Evolutionary conservation across 371 early-diverging fungal species (phyloP), one percentile per base, ranked within the genome.

Genomic region (Rhizopus microsporus): DNA sequence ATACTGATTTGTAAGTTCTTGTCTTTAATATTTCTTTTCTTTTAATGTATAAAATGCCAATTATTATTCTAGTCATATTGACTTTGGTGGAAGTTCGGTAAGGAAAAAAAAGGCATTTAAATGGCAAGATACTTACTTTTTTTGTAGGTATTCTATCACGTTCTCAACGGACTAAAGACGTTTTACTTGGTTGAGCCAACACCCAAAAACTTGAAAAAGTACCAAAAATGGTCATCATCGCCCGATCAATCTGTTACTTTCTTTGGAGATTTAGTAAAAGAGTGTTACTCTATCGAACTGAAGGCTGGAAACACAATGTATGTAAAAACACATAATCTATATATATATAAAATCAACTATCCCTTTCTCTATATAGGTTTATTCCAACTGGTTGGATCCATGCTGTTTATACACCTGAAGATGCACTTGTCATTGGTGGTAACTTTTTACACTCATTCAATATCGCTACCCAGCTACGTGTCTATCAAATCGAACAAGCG

Each of bases 341-440:
- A 4, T 38, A 29, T 10, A 30, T 32, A 7, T 13, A 39, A 17
- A 7, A 4, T 10, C 15, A 4, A 51, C 1, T 43, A 9, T 47
- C 15, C 29, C 5, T 2, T 4, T 39, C 51, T 23, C 6, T 51
- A 2, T 16, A 15, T 32, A 88, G 93, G 80, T 83, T 95, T 35
- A 94, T 96, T 53, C 97, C 97, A 6, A 83, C 92, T 13, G 97
- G 96, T 16, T 96, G 97, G 96, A 95, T 96, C 54, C 96, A 96
- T 73, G 91, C 94, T 0, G 96, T 95, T 3, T 90, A 85, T 59
- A 96, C 96, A 3, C 91, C 93, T 1, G 73, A 75, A 16, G 93
- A 94, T 53, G 84, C 95, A 0, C 72, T 95, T 9, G 95, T 95
- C 4, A 93, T 96, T 57, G 95, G 95, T 7, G 97, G 97, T 17